Percentiles rank a stretch among this genome's conserved stretches.
phyloP scores from a whole-genome alignment of 208 protist species.

The Leishmania tarentolae region DNA sequence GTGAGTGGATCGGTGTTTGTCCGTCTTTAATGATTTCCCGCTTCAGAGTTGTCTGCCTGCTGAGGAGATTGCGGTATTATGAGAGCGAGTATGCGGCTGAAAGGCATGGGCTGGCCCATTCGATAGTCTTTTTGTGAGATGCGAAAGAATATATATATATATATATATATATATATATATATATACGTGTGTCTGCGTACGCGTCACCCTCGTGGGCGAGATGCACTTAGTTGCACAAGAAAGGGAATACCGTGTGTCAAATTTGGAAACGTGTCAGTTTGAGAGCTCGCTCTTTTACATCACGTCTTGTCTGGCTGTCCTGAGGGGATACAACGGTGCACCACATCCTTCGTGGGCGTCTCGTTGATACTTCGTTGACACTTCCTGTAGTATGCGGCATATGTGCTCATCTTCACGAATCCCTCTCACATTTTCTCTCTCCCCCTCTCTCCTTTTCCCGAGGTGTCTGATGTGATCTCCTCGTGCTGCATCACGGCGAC shows the following conservation, averaged over 20 bases:
- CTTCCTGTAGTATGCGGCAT: not conserved
- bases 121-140: not conserved
- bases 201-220: too few species aligned
- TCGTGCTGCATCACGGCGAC: not conserved
- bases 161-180: not conserved
- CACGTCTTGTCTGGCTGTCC: not conserved
- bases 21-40: not conserved
- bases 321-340: not conserved
- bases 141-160: not conserved
- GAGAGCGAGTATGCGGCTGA: not conserved
- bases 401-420: not conserved
- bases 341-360: not conserved
- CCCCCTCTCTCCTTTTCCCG: constrained; percentile 5
- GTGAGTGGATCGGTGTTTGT: constrained; percentile 5
- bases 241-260: not conserved
- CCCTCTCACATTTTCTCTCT: not conserved
- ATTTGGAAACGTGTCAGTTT: too few species aligned
- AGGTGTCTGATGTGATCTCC: not conserved
- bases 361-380: not conserved
- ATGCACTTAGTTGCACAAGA: not conserved
- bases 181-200: too few species aligned
- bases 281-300: not conserved
- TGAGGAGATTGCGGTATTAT: not conserved
- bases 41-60: not conserved
- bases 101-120: not conserved